These are phyloP conservation scores for Hyphopichia burtonii DNA, from an alignment of 1,139 yeast species.

Conservation along the genomic window DNA sequence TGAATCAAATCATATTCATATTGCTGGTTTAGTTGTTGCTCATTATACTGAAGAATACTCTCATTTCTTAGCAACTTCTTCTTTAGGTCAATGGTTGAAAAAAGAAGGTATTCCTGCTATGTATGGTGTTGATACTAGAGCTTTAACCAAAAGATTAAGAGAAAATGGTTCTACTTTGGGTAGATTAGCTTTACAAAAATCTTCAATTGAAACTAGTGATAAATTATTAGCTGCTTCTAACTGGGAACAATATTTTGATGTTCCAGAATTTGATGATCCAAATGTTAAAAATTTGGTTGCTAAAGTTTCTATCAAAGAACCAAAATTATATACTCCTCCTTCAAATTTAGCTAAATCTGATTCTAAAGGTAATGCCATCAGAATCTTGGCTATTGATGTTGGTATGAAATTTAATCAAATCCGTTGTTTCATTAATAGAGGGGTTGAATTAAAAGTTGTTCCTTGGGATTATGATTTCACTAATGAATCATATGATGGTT, in stretches of 20 bases:
- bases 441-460: constrained; percentile 93
- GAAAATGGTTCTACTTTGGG: constrained; percentile 92
- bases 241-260: constrained; percentile 66
- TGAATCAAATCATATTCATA: constrained; percentile 87
- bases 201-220: constrained; percentile 36
- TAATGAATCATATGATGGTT: constrained; percentile 82
- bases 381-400: constrained; percentile 90
- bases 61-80: constrained; percentile 88
- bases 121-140: constrained; percentile 96
- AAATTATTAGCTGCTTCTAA: constrained; percentile 18
- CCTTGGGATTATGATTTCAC: constrained; percentile 94
- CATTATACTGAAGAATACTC: constrained; percentile 96
- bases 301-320: constrained; percentile 76
- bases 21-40: constrained; percentile 96
- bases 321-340: constrained; percentile 70
- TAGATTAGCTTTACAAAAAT: constrained; percentile 66
- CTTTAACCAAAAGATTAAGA: constrained; percentile 90
- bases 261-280: constrained; percentile 93
- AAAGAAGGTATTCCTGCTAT: constrained; percentile 92
- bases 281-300: constrained; percentile 90
- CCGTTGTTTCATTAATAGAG: constrained; percentile 93
- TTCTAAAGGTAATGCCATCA: constrained; percentile 72
- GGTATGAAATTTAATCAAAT: constrained; percentile 98
- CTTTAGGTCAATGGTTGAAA: constrained; percentile 91
- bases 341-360: constrained; percentile 50